Evolutionary conservation across 2,329 filamentous ascomycete genomes (phyloP).

Genomic region (Penicillium nordicum): DNA sequence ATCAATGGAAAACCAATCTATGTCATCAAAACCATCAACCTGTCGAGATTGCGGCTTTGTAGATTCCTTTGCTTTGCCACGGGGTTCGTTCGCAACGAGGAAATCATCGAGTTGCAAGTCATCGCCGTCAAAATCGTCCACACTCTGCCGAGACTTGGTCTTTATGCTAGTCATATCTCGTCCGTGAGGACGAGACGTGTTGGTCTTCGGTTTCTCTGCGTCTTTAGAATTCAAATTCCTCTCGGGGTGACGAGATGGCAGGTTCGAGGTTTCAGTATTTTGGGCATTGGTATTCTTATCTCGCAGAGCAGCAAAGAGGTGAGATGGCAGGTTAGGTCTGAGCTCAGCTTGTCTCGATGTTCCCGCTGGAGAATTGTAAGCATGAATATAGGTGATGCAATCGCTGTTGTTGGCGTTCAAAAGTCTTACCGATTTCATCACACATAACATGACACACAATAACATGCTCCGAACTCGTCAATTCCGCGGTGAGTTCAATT

Average conservation of each 20-base stretch:
- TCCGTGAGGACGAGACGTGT: conserved; percentile 15
- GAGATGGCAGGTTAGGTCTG: conserved; percentile 48
- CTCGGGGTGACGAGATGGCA: not conserved
- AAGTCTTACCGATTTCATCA: conserved; percentile 67
- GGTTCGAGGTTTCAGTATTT: not conserved
- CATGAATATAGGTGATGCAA: not conserved
- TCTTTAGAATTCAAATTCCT: conserved; percentile 13
- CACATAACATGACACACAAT: conserved; percentile 73
- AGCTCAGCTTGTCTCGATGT: conserved; percentile 54
- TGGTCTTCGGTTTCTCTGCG: conserved; percentile 14
- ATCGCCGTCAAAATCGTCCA: conserved; percentile 54
- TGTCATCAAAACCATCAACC: conserved; percentile 16
- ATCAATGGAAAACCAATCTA: conserved; percentile 23
- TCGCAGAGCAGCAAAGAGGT: conserved; percentile 39
- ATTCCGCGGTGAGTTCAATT: conserved; percentile 56
- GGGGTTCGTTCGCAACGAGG: conserved; percentile 30
- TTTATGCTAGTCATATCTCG: conserved; percentile 19
- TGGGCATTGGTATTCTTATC: not conserved
- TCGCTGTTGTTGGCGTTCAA: not conserved
- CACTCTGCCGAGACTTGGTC: conserved; percentile 8
- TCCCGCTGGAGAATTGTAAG: conserved; percentile 46
- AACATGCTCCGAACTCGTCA: conserved; percentile 54
- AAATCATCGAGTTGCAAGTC: conserved; percentile 54
- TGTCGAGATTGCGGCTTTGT: not conserved
- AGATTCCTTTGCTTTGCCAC: not conserved